Percentiles rank a stretch among this genome's conserved stretches.
These are phyloP conservation scores for Blastocystis sp. DNA, from an alignment of 352 stramenopile genomes.

Conservation along the genomic window DNA sequence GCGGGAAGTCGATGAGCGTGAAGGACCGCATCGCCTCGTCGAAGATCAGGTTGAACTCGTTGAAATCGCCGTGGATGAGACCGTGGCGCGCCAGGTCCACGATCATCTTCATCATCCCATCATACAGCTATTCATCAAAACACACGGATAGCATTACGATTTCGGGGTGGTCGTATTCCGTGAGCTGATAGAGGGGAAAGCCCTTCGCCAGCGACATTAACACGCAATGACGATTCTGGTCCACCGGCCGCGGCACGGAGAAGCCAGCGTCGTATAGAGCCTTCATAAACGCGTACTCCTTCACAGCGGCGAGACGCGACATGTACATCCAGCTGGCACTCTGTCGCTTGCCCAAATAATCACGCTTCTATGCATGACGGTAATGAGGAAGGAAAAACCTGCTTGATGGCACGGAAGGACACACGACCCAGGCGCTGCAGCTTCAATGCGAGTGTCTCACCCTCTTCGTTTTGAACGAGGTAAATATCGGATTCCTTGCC, in stretches of 20 bases:
- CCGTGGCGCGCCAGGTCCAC: constrained; percentile 90
- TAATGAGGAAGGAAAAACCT: constrained; percentile 70
- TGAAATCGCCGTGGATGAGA: constrained; percentile 99
- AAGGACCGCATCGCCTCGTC: constrained; percentile 80
- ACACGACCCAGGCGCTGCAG: constrained; percentile 98
- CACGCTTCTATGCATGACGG: constrained; percentile 83
- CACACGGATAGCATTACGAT: constrained; percentile 74
- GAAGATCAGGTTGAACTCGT: constrained; percentile 99
- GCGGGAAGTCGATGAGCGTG: constrained; percentile 99
- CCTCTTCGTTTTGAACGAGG: constrained; percentile 80
- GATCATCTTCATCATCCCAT: constrained; percentile 90
- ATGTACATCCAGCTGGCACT: constrained; percentile 97
- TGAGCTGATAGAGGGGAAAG: constrained; percentile 90
- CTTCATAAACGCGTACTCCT: constrained; percentile 98
- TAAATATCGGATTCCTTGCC: constrained; percentile 99
- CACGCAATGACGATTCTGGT: constrained; percentile 94
- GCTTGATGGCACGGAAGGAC: constrained; percentile 92
- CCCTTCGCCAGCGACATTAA: constrained; percentile 92
- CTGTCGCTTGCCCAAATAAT: constrained; percentile 93
- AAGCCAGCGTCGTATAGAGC: constrained; percentile 91
- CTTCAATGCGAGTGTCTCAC: constrained; percentile 95
- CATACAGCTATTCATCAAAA: constrained; percentile 76
- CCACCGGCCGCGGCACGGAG: constrained; percentile 91
- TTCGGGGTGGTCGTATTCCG: constrained; percentile 74
- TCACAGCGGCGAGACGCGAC: constrained; percentile 92